A percentile compares a stretch with the other conserved stretches of the same genome.
These are phyloP conservation scores for Sanguinoderma infundibulare DNA, from an alignment of 1,284 basidiomycete genomes.

Conservation along the genomic window DNA sequence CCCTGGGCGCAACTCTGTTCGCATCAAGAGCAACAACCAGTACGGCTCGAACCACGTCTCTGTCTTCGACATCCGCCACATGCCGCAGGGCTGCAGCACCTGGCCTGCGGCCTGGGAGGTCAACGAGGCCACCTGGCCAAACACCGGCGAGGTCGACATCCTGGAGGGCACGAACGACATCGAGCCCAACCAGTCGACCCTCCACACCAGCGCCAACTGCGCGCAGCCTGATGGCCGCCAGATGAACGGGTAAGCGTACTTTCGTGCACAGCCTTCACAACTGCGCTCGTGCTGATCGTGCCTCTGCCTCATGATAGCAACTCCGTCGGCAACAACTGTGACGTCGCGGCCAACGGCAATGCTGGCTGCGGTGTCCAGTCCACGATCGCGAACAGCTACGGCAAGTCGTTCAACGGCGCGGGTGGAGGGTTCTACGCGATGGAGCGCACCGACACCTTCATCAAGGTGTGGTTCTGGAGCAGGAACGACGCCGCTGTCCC, in stretches of 20 bases:
- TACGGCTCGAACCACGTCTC: conserved; percentile 56
- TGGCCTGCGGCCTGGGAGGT: conserved; percentile 65
- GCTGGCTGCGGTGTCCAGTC: conserved; percentile 65
- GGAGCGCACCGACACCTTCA: conserved; percentile 46
- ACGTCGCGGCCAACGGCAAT: conserved; percentile 58
- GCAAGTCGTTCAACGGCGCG: conserved; percentile 60
- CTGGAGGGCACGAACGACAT: conserved; percentile 59
- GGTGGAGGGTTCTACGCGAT: conserved; percentile 65
- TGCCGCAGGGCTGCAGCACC: conserved; percentile 67
- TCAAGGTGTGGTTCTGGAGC: conserved; percentile 59
- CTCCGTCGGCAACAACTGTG: conserved; percentile 48
- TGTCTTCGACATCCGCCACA: conserved; percentile 61
- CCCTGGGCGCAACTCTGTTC: conserved; percentile 64
- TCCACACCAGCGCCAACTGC: conserved; percentile 60
- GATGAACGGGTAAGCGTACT: conserved; percentile 29
- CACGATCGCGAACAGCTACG: conserved; percentile 50
- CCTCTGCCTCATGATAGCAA: conserved; percentile 12
- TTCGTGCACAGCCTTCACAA: conserved; percentile 10
- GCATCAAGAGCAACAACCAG: conserved; percentile 53
- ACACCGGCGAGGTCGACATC: conserved; percentile 39
- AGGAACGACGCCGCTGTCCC: conserved; percentile 42
- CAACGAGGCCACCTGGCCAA: conserved; percentile 39
- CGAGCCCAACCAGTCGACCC: conserved; percentile 51
- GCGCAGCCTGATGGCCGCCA: conserved; percentile 27
- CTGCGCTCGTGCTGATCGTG: neutral